These are phyloP conservation scores for Prunus campanulata DNA, from an alignment of 306 rosid genomes.

Conservation along the genomic window DNA sequence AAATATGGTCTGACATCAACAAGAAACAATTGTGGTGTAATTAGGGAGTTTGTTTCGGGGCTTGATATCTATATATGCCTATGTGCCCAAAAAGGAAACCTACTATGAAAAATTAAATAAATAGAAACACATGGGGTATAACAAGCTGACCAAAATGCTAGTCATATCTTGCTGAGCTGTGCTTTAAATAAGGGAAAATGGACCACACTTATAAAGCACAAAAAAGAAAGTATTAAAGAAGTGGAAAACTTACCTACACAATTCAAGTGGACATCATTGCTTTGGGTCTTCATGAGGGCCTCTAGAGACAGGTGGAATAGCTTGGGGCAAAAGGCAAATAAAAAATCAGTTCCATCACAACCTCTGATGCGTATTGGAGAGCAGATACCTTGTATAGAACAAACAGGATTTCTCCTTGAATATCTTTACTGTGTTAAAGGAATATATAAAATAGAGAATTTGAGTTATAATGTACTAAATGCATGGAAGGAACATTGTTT, in stretches of 20 bases:
- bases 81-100: no score
- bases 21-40: neutral
- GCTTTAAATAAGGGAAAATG: neutral
- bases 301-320: slow-evolving; percentile 63
- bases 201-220: neutral
- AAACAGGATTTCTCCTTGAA: slow-evolving; percentile 80
- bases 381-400: slow-evolving; percentile 66
- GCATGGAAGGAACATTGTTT: neutral
- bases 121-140: neutral
- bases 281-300: slow-evolving; percentile 77
- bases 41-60: neutral
- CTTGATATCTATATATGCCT: neutral
- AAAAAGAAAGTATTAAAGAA: neutral
- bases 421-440: slow-evolving; percentile 63
- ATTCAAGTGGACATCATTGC: slow-evolving; percentile 76
- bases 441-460: slow-evolving; percentile 4
- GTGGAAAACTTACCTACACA: slow-evolving; percentile 64
- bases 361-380: slow-evolving; percentile 47
- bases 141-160: neutral
- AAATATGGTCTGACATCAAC: neutral
- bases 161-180: neutral
- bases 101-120: neutral
- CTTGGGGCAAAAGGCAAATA: slow-evolving; percentile 64
- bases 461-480: neutral
- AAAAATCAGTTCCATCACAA: slow-evolving; percentile 50